Conservation (phyloP, 73 alveolate species). For the Paramecium octaurelia region DNA sequence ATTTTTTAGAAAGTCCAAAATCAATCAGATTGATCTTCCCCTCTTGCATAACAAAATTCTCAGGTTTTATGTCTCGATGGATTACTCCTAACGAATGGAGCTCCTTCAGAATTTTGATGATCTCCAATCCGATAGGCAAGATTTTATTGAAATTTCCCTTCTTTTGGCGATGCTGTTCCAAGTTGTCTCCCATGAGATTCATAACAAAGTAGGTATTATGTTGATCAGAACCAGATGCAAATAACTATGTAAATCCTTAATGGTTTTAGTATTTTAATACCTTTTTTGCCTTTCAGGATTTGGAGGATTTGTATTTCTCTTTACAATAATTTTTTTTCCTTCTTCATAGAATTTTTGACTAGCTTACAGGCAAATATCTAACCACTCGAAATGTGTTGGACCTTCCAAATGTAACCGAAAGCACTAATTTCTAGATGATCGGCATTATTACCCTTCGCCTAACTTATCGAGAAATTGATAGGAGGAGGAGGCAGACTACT, state of each 20-base stretch:
- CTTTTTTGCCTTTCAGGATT: slow-evolving; percentile 24
- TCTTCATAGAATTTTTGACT: slow-evolving; percentile 29
- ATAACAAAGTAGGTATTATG: slow-evolving; percentile 83
- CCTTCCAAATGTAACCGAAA: slow-evolving; percentile 41
- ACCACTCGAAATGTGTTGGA: background rate
- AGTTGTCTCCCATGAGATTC: slow-evolving; percentile 90
- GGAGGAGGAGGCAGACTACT: slow-evolving; percentile 23
- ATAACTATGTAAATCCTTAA: background rate
- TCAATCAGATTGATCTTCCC: slow-evolving; percentile 79
- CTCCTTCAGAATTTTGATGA: slow-evolving; percentile 70
- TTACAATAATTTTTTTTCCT: background rate
- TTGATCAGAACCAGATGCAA: slow-evolving; percentile 70
- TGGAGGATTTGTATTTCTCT: background rate
- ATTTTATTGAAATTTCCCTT: background rate
- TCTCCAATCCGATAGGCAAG: background rate
- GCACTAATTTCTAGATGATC: background rate
- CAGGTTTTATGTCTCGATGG: slow-evolving; percentile 60
- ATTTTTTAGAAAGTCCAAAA: slow-evolving; percentile 90
- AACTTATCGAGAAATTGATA: slow-evolving; percentile 33
- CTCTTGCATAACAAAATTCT: slow-evolving; percentile 68
- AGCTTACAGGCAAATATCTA: slow-evolving; percentile 4
- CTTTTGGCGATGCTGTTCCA: slow-evolving; percentile 77
- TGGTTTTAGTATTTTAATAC: background rate
- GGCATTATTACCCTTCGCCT: slow-evolving; percentile 7
- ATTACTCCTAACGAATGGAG: slow-evolving; percentile 57